Percentiles rank a stretch among this genome's conserved stretches.
These are phyloP conservation scores for Paratinospora sagittata DNA, from an alignment of 164 flowering plant species.

Conservation along the genomic window DNA sequence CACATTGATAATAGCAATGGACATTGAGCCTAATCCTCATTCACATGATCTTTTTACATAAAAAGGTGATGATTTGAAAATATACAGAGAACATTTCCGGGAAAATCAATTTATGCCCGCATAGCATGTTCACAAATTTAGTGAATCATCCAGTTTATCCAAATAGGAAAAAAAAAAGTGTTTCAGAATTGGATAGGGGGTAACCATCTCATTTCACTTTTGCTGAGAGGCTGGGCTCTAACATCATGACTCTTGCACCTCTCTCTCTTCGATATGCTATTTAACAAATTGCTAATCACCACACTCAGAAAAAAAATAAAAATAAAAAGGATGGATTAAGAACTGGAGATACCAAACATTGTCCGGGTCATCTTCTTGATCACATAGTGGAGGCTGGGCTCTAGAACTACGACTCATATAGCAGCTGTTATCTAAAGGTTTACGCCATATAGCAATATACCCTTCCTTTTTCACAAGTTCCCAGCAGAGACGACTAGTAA, in stretches of 20 bases:
- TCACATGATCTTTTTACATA: too few species aligned
- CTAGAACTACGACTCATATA: constrained; percentile 57
- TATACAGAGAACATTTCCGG: too few species aligned
- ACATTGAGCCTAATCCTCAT: too few species aligned
- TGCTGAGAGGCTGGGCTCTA: not conserved
- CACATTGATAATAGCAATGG: too few species aligned
- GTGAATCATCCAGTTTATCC: too few species aligned
- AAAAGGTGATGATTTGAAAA: too few species aligned
- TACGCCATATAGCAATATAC: constrained; percentile 75
- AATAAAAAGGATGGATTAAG: constrained; percentile 1
- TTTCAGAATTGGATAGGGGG: not conserved
- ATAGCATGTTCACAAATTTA: too few species aligned
- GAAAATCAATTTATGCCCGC: too few species aligned
- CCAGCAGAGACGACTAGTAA: constrained; percentile 78
- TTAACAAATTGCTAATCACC: not conserved
- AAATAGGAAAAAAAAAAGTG: too few species aligned
- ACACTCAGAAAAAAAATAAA: not conserved
- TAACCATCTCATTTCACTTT: not conserved
- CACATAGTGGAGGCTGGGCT: constrained; percentile 64
- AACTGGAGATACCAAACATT: constrained; percentile 56
- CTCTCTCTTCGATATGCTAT: not conserved
- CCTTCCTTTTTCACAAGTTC: constrained; percentile 78
- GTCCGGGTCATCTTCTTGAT: constrained; percentile 65
- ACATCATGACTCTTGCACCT: not conserved
- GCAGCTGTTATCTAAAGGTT: constrained; percentile 68